Evolutionary conservation across 768 basidiomycete genomes (phyloP).

Genomic region (Auricularia sp.): DNA sequence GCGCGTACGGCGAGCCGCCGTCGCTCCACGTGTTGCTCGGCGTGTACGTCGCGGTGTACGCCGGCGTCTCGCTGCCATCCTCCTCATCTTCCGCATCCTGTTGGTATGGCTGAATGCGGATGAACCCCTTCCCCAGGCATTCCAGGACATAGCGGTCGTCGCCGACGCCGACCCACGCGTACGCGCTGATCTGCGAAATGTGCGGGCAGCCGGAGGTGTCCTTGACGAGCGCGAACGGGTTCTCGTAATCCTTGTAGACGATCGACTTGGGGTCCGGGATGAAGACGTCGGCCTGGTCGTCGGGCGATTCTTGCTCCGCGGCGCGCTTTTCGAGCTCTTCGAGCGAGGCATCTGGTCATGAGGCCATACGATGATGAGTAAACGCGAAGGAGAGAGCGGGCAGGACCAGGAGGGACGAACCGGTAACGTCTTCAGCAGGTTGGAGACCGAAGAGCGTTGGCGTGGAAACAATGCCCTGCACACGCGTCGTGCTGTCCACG

Average conservation of each 20-base stretch:
- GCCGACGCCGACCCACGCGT: slow-evolving; percentile 78
- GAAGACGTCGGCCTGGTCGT: slow-evolving; percentile 9
- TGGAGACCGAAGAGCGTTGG: slow-evolving; percentile 83
- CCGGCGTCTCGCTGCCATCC: slow-evolving; percentile 3
- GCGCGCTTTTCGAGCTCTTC: slow-evolving; percentile 37
- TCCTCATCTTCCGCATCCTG: slow-evolving; percentile 14
- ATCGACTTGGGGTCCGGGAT: slow-evolving; percentile 51
- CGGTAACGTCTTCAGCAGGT: slow-evolving; percentile 54
- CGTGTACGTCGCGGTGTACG: slow-evolving; percentile 44
- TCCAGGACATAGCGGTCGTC: slow-evolving; percentile 61
- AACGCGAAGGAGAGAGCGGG: neutral
- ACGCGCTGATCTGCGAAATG: slow-evolving; percentile 40
- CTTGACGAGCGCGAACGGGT: slow-evolving; percentile 54
- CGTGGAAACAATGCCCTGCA: slow-evolving; percentile 61
- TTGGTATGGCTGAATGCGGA: slow-evolving; percentile 45
- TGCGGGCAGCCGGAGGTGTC: slow-evolving; percentile 32
- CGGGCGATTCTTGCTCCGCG: slow-evolving; percentile 4
- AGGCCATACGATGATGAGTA: neutral
- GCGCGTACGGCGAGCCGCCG: slow-evolving; percentile 44
- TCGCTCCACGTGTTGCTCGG: slow-evolving; percentile 31
- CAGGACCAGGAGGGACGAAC: slow-evolving; percentile 24
- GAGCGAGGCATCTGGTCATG: slow-evolving; percentile 37
- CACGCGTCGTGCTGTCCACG: slow-evolving; percentile 61
- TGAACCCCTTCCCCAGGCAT: slow-evolving; percentile 55
- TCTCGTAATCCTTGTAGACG: slow-evolving; percentile 65